Evolutionary conservation across 768 basidiomycete genomes (phyloP).

Genomic region (Lactarius vividus): DNA sequence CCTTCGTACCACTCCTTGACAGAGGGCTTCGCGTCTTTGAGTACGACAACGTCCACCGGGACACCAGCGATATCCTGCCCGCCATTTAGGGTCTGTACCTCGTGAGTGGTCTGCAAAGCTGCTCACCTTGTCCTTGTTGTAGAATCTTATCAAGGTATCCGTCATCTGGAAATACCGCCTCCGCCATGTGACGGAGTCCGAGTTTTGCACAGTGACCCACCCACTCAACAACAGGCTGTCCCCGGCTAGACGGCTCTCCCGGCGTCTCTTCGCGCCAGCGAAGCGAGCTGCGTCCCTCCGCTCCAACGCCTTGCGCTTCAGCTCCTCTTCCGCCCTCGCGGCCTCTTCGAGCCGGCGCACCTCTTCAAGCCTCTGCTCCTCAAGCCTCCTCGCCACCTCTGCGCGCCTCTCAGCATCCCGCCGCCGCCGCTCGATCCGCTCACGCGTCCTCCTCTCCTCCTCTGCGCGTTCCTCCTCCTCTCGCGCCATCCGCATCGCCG

Average conservation of each 20-base stretch:
- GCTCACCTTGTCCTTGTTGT: conserved; percentile 19
- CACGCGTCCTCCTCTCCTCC: conserved; percentile 11
- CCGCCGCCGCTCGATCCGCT: conserved; percentile 18
- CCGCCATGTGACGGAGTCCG: conserved; percentile 23
- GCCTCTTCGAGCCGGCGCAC: conserved; percentile 5
- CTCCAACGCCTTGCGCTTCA: conserved; percentile 11
- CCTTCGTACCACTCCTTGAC: conserved; percentile 27
- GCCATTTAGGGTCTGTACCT: not conserved
- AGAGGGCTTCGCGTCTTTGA: not conserved
- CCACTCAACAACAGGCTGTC: conserved; percentile 19
- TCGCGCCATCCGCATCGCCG: conserved; percentile 3
- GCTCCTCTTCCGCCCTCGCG: conserved; percentile 16
- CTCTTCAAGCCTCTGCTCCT: conserved; percentile 22
- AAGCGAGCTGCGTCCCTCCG: conserved; percentile 15
- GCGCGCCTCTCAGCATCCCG: conserved; percentile 20
- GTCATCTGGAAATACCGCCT: conserved; percentile 27
- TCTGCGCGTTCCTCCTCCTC: conserved; percentile 20
- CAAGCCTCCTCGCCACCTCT: conserved; percentile 1
- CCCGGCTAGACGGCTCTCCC: conserved; percentile 12
- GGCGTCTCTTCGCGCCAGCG: conserved; percentile 17
- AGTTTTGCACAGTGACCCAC: conserved; percentile 25
- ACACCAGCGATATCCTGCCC: conserved; percentile 8
- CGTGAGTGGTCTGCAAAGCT: not conserved
- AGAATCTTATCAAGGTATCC: conserved; percentile 16
- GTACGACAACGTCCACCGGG: conserved; percentile 19